Conservation (phyloP, 1,284 basidiomycete genomes). For the Trichosporon inkin region DNA sequence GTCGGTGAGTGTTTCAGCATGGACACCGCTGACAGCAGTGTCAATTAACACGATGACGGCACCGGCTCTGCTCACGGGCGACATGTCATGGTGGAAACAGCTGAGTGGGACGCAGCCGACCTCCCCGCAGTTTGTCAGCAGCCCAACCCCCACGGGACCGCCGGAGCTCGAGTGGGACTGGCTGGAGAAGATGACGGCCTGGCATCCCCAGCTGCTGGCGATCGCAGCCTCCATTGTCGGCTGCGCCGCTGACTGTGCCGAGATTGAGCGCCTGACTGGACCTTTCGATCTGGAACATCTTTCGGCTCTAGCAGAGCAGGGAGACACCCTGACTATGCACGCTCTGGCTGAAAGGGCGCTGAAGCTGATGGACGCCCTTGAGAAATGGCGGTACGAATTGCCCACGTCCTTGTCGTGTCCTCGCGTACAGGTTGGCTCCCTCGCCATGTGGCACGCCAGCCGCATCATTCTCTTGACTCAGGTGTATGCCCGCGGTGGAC, state of each 20-base stretch:
- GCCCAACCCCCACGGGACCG: neutral
- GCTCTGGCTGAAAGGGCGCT: neutral
- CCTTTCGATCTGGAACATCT: neutral
- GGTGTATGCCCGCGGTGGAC: constrained; percentile 15
- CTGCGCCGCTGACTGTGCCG: neutral
- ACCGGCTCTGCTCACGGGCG: constrained; percentile 15
- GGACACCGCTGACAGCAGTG: constrained; percentile 3
- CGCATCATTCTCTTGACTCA: constrained; percentile 28
- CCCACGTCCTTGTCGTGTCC: constrained; percentile 1
- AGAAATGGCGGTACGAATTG: constrained; percentile 4
- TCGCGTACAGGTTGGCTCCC: constrained; percentile 25
- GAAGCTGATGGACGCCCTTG: neutral
- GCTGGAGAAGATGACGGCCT: constrained; percentile 4
- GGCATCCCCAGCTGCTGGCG: neutral
- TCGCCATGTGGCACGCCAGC: constrained; percentile 35
- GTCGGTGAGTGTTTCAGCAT: constrained; percentile 18
- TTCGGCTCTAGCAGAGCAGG: too few relatives aligned
- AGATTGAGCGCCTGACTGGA: neutral
- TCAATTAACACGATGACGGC: constrained; percentile 21
- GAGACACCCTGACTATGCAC: neutral
- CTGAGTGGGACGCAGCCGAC: neutral
- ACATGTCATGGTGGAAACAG: constrained; percentile 24
- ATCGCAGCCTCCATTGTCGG: neutral
- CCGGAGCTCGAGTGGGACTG: constrained; percentile 7
- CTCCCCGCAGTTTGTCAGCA: neutral